Percentiles rank a stretch among this genome's conserved stretches.
Conservation (phyloP, 1,284 basidiomycete species). For the Trichosporon coremiiforme region DNA sequence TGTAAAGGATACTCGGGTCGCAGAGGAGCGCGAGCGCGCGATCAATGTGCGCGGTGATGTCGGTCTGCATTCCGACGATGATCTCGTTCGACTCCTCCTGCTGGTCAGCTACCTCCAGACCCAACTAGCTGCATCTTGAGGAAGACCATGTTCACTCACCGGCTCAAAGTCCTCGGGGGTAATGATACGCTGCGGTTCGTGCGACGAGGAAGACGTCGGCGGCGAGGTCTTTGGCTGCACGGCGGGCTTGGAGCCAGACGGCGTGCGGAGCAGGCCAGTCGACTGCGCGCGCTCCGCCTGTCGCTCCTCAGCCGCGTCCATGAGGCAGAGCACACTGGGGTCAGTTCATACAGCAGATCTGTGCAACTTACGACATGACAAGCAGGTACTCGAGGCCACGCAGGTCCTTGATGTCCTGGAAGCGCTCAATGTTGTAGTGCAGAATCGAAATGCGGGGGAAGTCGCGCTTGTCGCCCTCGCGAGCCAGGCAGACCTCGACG, state of each 20-base stretch:
- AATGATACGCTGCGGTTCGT: neutral
- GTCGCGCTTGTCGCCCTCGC: slow-evolving; percentile 42
- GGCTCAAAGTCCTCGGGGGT: slow-evolving; percentile 42
- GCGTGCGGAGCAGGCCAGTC: slow-evolving; percentile 1
- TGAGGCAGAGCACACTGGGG: slow-evolving; percentile 30
- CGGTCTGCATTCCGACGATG: slow-evolving; percentile 42
- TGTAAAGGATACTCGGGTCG: slow-evolving; percentile 47
- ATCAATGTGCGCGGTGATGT: slow-evolving; percentile 43
- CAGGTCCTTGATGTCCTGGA: slow-evolving; percentile 51
- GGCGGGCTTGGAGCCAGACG: neutral
- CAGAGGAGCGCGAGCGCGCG: slow-evolving; percentile 42
- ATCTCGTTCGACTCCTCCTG: slow-evolving; percentile 55
- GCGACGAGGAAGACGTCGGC: neutral
- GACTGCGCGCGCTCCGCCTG: slow-evolving; percentile 15
- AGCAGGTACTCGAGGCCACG: slow-evolving; percentile 52
- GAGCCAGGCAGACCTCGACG: slow-evolving; percentile 53
- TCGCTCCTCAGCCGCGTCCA: slow-evolving; percentile 40
- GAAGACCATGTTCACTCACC: slow-evolving; percentile 23
- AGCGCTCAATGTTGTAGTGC: slow-evolving; percentile 56
- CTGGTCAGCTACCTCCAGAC: neutral
- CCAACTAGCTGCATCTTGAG: too few species aligned
- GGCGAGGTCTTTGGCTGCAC: neutral
- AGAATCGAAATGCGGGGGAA: slow-evolving; percentile 50
- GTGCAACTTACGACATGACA: slow-evolving; percentile 37
- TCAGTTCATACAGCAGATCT: neutral